Percentiles rank a stretch among this genome's conserved stretches.
Conservation (phyloP, 176 grass and related monocot species). For the Carex littledalei region DNA sequence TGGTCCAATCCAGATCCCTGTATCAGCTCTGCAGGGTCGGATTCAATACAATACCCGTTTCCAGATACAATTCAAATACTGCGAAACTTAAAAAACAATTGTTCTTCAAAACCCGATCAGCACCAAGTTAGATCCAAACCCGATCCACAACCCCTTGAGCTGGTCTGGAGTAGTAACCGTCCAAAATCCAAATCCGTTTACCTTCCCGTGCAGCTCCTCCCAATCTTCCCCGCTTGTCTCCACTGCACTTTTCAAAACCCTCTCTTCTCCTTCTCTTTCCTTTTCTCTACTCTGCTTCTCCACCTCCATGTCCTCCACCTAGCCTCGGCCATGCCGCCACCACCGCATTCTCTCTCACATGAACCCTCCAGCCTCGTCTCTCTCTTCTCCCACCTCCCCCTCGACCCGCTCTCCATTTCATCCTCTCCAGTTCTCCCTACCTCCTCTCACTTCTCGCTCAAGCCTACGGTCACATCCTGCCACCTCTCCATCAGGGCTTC, state of each 20-base stretch:
- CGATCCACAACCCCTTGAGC: neutral
- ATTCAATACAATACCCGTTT: too few relatives aligned
- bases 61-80: too few relatives aligned
- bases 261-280: neutral
- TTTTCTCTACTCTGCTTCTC: neutral
- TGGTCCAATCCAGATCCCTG: too few relatives aligned
- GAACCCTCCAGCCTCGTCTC: constrained; percentile 25
- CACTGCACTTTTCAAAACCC: neutral
- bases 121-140: neutral
- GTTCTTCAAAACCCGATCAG: neutral
- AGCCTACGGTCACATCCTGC: neutral
- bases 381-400: constrained; percentile 35
- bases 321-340: constrained; percentile 36
- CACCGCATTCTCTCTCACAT: constrained; percentile 16
- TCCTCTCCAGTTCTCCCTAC: constrained; percentile 31
- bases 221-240: neutral
- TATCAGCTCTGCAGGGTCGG: too few relatives aligned
- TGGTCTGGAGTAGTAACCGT: neutral
- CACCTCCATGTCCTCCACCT: neutral
- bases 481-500: neutral
- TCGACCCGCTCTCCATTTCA: constrained; percentile 20
- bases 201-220: constrained; percentile 31
- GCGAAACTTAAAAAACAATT: too few relatives aligned
- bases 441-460: constrained; percentile 27
- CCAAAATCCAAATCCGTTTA: neutral